Base-by-base conservation (phyloP, 2,329 filamentous ascomycete species). In the Neobulgaria alba region DNA sequence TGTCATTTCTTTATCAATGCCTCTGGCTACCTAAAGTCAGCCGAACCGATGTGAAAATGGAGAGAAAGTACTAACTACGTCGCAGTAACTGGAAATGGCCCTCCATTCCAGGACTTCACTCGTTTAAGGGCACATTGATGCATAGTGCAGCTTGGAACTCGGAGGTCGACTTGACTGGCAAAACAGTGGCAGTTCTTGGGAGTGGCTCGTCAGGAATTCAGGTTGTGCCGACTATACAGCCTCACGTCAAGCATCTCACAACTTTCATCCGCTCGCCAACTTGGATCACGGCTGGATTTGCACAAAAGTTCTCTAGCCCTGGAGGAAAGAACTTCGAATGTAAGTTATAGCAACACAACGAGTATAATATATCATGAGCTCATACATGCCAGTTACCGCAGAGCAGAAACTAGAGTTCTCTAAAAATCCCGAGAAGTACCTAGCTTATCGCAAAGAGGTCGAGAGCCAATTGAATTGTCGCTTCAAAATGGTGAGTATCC, bases 111-210 rank as follows among this genome's bases (percentile, higher is more conserved):
- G 78, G 77, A 0, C 66, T 78, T 15, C 61, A 72, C 2, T 40
- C 37, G 4, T 56, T 53, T 29, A 42, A 70, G 52, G 77, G 77
- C 0, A 46, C 67, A 0, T 60, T 82, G 0, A 66, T 75, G 14
- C 78, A 82, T 48, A 72, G 77, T 0, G 77, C 77, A 0, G 67
- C 77, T 48, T 82, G 76, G 77, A 64, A n/a, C n/a, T n/a, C 29
- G 7, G 23, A 38, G 29, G 21, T 38, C 20, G 36, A 38, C 31
- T 15, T 70, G 36, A 60, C 49, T 30, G 62, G 65, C 45, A 73
- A 73, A 55, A 59, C 58, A 39, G 58, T 75, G 12, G 71, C 65
- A 5, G 56, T 75, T 3, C 67, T 75, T 33, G 71, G 71, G n/a
- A 68, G 68, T 41, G 71, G 71, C 9, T 69, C 68, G 15, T 71